Evolutionary conservation across 192 early-diverging fungal species (phyloP).

Genomic region (Entomortierella parvispora): DNA sequence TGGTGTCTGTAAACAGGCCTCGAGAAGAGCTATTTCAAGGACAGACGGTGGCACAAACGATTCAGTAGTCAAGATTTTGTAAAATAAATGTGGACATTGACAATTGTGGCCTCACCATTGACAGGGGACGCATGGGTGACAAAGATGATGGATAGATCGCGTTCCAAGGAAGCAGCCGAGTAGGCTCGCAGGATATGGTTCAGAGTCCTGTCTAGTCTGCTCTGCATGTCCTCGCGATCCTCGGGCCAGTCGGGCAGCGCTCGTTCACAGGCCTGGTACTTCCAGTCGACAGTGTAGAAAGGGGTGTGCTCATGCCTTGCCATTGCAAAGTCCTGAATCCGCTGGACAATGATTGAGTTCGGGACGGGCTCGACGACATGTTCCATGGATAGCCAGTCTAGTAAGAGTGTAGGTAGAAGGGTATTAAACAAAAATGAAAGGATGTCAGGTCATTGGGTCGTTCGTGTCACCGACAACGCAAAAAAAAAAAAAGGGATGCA

Average conservation of each 20-base stretch:
- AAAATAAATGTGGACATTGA: neutral
- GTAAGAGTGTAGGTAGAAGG: neutral
- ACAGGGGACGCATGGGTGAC: conserved; percentile 48
- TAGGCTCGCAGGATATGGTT: conserved; percentile 17
- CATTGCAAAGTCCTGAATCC: conserved; percentile 48
- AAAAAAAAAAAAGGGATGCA: neutral
- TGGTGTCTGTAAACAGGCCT: conserved; percentile 37
- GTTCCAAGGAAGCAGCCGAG: neutral
- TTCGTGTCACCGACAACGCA: too few relatives aligned
- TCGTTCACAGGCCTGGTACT: conserved; percentile 24
- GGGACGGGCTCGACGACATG: conserved; percentile 36
- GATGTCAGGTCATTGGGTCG: neutral
- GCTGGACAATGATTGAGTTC: conserved; percentile 41
- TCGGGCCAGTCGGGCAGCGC: conserved; percentile 36
- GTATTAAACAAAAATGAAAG: neutral
- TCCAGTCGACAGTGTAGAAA: conserved; percentile 46
- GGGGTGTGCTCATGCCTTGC: conserved; percentile 32
- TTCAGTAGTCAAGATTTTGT: neutral
- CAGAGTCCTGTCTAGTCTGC: conserved; percentile 9
- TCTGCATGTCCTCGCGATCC: conserved; percentile 36
- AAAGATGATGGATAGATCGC: conserved; percentile 39
- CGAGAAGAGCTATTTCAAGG: conserved; percentile 41
- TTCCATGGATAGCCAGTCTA: conserved; percentile 42
- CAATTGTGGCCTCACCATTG: conserved; percentile 25
- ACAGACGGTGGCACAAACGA: too few relatives aligned